These are phyloP conservation scores for Volvox reticuliferus DNA, from an alignment of 139 green algal species.

Conservation along the genomic window DNA sequence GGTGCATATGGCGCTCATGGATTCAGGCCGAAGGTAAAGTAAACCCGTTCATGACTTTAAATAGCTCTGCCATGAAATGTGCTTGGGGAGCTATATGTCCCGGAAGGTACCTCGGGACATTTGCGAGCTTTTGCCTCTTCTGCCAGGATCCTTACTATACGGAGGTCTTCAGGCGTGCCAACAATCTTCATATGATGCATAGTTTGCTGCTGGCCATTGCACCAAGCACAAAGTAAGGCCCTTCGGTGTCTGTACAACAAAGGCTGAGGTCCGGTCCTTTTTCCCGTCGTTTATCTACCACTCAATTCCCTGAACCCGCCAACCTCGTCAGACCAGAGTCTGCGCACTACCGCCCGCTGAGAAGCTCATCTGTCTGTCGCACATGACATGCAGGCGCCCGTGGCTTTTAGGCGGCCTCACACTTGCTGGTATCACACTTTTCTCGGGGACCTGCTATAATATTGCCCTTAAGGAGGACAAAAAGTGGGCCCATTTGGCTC, in stretches of 20 bases:
- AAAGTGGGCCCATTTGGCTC: conserved; percentile 25
- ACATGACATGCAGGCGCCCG: conserved; percentile 14
- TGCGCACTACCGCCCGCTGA: too few species aligned
- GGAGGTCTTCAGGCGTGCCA: conserved; percentile 38
- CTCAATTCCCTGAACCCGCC: too few species aligned
- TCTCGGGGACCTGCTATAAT: conserved; percentile 42
- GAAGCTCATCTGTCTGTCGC: too few species aligned
- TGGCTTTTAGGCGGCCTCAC: conserved; percentile 39
- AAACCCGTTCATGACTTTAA: background rate
- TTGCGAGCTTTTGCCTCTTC: background rate
- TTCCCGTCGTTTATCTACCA: background rate
- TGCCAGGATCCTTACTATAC: conserved; percentile 39
- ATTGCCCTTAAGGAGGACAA: conserved; percentile 36
- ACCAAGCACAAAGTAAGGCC: conserved; percentile 16
- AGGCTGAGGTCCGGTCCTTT: background rate
- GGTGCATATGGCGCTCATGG: conserved; percentile 36
- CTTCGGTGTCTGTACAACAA: background rate
- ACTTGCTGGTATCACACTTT: conserved; percentile 20
- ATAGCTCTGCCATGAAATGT: too few species aligned
- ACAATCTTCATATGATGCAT: conserved; percentile 43
- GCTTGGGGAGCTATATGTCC: too few species aligned
- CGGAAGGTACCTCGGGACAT: too few species aligned
- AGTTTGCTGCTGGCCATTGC: conserved; percentile 38
- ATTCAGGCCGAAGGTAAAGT: conserved; percentile 34
- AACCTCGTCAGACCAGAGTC: too few species aligned